Evolutionary conservation across 306 rosid species (phyloP).

Genomic region (Vigna radiata): DNA sequence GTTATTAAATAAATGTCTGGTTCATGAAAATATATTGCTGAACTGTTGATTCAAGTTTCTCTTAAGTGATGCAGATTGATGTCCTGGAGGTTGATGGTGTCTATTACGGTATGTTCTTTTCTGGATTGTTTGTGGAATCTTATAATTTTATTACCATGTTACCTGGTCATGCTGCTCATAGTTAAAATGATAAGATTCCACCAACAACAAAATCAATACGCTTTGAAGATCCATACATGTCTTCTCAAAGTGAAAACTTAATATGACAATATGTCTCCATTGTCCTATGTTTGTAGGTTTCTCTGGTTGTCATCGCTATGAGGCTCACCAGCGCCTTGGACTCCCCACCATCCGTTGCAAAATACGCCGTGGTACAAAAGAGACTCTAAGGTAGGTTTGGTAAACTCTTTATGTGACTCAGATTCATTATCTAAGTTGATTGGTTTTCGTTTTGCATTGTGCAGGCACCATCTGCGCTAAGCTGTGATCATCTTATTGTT

Average conservation of each 20-base stretch:
- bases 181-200: no score
- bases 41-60: slow-evolving; percentile 41
- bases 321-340: slow-evolving; percentile 93
- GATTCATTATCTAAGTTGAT: background rate
- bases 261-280: background rate
- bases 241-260: slow-evolving; percentile 11
- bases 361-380: slow-evolving; percentile 92
- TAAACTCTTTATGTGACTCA: slow-evolving; percentile 1
- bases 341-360: slow-evolving; percentile 92
- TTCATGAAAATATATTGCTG: slow-evolving; percentile 25
- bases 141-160: background rate
- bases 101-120: slow-evolving; percentile 73
- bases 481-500: background rate
- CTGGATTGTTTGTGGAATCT: background rate
- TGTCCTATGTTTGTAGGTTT: slow-evolving; percentile 61
- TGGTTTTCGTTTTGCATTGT: slow-evolving; percentile 32
- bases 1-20: background rate
- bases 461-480: slow-evolving; percentile 95
- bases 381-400: slow-evolving; percentile 88
- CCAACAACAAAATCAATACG: no score
- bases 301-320: slow-evolving; percentile 95
- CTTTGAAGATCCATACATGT: background rate
- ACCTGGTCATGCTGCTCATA: background rate
- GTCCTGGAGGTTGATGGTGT: slow-evolving; percentile 94
- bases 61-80: slow-evolving; percentile 75